These are phyloP conservation scores for Elymus sibiricus DNA, from an alignment of 176 grass and related monocot species.

Conservation along the genomic window DNA sequence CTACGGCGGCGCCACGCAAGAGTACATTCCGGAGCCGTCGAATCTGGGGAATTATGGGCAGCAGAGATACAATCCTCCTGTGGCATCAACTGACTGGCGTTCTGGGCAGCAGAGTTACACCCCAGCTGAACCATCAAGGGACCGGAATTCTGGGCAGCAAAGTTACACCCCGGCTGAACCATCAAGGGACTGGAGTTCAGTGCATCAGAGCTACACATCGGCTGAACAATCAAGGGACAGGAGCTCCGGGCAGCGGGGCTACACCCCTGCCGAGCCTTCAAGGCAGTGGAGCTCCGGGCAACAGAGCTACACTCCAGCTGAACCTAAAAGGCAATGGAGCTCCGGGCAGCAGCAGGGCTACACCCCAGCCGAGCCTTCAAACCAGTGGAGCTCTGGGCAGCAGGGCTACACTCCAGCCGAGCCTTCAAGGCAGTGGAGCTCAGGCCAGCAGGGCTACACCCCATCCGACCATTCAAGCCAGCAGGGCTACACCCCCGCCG, in stretches of 20 bases:
- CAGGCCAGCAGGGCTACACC: not conserved
- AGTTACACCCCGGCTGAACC: not conserved
- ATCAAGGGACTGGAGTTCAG: not conserved
- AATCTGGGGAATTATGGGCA: conserved; percentile 12
- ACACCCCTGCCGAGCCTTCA: not conserved
- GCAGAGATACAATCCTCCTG: conserved; percentile 14
- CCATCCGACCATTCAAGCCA: not conserved
- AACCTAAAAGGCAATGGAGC: not conserved
- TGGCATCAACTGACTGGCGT: conserved; percentile 13
- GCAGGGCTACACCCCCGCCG: not conserved
- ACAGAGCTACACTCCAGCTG: not conserved
- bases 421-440: not conserved
- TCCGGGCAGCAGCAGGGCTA: not conserved
- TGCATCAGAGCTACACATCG: not conserved
- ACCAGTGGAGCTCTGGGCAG: not conserved
- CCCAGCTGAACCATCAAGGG: conserved; percentile 19
- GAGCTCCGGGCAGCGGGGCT: not conserved
- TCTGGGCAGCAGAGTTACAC: conserved; percentile 22
- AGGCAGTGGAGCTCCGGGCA: conserved; percentile 17
- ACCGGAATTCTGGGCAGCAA: conserved; percentile 32
- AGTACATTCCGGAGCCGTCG: not conserved
- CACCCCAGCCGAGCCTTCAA: not conserved
- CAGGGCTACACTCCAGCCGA: not conserved
- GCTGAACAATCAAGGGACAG: conserved; percentile 25
- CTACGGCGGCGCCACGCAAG: conserved; percentile 8